phyloP scores from a whole-genome alignment of 495 filamentous ascomycete genomes.

The Tuber magnatum region DNA sequence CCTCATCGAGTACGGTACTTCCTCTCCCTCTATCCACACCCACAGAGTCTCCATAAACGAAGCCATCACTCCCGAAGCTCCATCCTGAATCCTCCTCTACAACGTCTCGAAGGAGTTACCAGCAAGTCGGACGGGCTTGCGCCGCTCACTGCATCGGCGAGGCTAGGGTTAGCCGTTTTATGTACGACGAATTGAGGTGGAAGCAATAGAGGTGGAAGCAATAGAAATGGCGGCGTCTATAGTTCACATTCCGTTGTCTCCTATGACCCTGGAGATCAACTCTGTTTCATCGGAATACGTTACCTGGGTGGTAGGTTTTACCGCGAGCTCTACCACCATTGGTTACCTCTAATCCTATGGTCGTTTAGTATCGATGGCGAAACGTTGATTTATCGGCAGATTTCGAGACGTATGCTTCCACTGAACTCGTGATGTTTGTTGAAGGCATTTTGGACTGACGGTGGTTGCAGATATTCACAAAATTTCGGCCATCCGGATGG shows the following conservation, averaged over 20 bases:
- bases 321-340: constrained; percentile 4
- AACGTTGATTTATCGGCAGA: constrained; percentile 41
- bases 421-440: neutral
- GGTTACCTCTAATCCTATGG: constrained; percentile 1
- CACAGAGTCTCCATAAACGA: neutral
- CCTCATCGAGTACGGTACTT: constrained; percentile 11
- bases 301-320: constrained; percentile 40
- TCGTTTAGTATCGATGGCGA: constrained; percentile 39
- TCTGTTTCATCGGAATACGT: constrained; percentile 42
- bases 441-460: constrained; percentile 13
- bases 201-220: constrained; percentile 32
- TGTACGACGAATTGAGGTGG: constrained; percentile 7
- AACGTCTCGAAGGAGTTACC: neutral
- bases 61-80: neutral
- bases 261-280: constrained; percentile 42
- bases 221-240: constrained; percentile 39
- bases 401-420: constrained; percentile 40
- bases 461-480: constrained; percentile 37
- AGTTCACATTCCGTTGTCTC: constrained; percentile 42
- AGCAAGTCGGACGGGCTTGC: constrained; percentile 25
- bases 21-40: constrained; percentile 12
- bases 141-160: constrained; percentile 15
- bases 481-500: constrained; percentile 41
- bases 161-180: constrained; percentile 22
- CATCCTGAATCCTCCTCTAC: neutral